Evolutionary conservation across 768 basidiomycete species (phyloP).

Genomic region (Macrolepiota fuliginosa): DNA sequence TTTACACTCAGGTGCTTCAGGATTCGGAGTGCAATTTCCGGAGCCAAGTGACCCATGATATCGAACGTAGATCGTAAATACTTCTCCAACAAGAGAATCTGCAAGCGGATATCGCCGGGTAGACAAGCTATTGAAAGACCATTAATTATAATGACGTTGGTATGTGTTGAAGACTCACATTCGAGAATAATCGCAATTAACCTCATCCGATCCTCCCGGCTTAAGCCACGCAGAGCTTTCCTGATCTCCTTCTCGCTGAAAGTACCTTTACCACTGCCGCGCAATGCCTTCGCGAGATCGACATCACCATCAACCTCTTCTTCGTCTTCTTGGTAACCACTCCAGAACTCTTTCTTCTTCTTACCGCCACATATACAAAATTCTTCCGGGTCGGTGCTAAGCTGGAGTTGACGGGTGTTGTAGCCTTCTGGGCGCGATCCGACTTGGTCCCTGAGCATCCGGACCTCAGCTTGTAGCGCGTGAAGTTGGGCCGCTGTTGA

Average conservation of each 20-base stretch:
- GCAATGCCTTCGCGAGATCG: constrained; percentile 42
- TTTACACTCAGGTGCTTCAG: constrained; percentile 52
- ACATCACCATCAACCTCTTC: constrained; percentile 43
- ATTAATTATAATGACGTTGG: constrained; percentile 3
- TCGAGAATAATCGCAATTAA: constrained; percentile 65
- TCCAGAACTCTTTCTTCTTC: constrained; percentile 68
- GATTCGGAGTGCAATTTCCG: constrained; percentile 61
- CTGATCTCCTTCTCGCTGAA: constrained; percentile 73
- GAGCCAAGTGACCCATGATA: constrained; percentile 69
- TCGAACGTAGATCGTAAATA: constrained; percentile 83
- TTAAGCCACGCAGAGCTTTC: constrained; percentile 58
- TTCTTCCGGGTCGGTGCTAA: constrained; percentile 25
- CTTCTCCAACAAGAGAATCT: constrained; percentile 82
- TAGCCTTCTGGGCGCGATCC: constrained; percentile 18
- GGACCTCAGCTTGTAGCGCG: constrained; percentile 79
- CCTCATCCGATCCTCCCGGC: constrained; percentile 68
- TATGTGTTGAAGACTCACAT: constrained; percentile 31
- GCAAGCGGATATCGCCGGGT: constrained; percentile 82
- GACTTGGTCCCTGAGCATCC: constrained; percentile 52
- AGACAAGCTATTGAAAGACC: constrained; percentile 52
- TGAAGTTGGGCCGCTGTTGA: constrained; percentile 80
- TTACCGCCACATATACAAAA: constrained; percentile 58
- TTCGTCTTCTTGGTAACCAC: constrained; percentile 55
- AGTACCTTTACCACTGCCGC: constrained; percentile 53
- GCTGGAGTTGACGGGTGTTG: constrained; percentile 19